phyloP scores from a whole-genome alignment of 805 yeast species.

The Ascoidea rubescens region DNA sequence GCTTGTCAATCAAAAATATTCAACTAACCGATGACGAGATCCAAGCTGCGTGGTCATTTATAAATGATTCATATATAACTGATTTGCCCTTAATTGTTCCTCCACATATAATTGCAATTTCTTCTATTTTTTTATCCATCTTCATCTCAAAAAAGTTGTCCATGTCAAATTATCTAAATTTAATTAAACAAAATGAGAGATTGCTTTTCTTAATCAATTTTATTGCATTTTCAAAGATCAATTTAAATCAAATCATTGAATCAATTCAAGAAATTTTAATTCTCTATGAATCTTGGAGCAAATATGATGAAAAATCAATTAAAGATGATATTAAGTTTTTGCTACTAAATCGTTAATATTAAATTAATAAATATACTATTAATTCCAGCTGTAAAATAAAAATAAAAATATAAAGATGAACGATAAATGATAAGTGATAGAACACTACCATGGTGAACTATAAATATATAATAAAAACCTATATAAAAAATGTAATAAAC shows the following conservation, averaged over 20 bases:
- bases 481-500: too few species aligned
- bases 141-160: slow-evolving; percentile 24
- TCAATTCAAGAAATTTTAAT: slow-evolving; percentile 76
- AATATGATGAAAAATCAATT: slow-evolving; percentile 57
- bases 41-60: slow-evolving; percentile 79
- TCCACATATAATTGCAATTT: slow-evolving; percentile 78
- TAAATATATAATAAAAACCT: neutral
- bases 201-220: slow-evolving; percentile 48
- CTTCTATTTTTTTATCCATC: slow-evolving; percentile 69
- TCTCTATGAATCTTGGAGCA: slow-evolving; percentile 75
- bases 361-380: too few species aligned
- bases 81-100: slow-evolving; percentile 75
- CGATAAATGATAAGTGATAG: neutral
- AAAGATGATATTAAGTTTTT: slow-evolving; percentile 30
- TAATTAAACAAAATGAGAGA: slow-evolving; percentile 16
- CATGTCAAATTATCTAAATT: slow-evolving; percentile 8
- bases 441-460: neutral
- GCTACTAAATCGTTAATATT: slow-evolving; percentile 11
- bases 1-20: too few species aligned
- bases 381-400: too few species aligned
- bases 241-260: slow-evolving; percentile 64
- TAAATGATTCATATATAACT: slow-evolving; percentile 82
- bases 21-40: slow-evolving; percentile 46
- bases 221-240: slow-evolving; percentile 63
- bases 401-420: neutral